Conservation (phyloP, 257 asterid genomes). For the Capsicum chinense region DNA sequence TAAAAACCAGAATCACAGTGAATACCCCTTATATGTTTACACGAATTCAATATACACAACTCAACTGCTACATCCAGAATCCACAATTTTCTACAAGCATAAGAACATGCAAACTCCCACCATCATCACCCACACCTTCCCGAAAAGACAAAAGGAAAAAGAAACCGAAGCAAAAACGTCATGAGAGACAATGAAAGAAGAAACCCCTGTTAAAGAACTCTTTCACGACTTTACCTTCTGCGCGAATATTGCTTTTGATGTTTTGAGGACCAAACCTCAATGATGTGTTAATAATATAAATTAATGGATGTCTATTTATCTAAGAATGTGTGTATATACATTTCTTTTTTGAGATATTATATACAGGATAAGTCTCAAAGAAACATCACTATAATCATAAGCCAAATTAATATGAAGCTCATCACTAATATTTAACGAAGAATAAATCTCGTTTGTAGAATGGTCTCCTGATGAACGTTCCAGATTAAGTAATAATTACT, state of each 20-base stretch:
- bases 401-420: no score
- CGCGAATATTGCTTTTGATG: conserved; percentile 45
- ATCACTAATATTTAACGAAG: no score
- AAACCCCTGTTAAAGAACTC: conserved; percentile 18
- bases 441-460: no score
- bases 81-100: background rate
- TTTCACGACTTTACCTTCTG: conserved; percentile 61
- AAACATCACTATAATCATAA: no score
- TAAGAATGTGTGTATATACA: no score
- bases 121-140: background rate
- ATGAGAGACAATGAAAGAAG: conserved; percentile 22
- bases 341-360: no score
- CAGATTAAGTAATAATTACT: no score
- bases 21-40: conserved; percentile 27
- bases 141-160: background rate
- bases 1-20: conserved; percentile 31
- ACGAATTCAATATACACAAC: background rate
- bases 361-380: no score
- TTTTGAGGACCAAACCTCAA: no score
- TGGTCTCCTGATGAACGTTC: no score
- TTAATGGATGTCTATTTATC: no score
- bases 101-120: conserved; percentile 4
- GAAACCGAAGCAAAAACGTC: background rate
- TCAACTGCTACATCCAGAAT: conserved; percentile 27
- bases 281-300: no score